Percentiles rank a stretch among this genome's conserved stretches.
Conservation (phyloP, 345 rosid species). For the Dipteronia dyeriana region DNA sequence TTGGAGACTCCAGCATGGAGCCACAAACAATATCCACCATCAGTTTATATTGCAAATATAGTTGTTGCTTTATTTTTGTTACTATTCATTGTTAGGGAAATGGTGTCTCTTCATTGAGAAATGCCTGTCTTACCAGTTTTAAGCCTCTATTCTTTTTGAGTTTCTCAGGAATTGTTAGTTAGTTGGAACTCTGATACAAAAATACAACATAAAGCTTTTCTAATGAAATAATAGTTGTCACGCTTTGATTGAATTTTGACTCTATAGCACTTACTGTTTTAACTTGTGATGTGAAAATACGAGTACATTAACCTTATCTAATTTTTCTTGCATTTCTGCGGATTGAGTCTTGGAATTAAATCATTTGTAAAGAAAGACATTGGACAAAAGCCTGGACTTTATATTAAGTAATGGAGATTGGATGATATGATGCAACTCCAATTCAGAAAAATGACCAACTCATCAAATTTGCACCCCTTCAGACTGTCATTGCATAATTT, state of each 20-base stretch:
- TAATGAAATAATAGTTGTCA: too few species aligned
- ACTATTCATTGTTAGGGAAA: not conserved
- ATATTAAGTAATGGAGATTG: too few species aligned
- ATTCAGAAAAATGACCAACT: not conserved
- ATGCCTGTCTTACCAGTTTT: not conserved
- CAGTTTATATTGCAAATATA: conserved; percentile 17
- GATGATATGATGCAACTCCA: not conserved
- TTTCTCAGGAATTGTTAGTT: not conserved
- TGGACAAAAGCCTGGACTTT: too few species aligned
- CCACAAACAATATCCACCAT: conserved; percentile 17
- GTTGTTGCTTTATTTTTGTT: conserved; percentile 18
- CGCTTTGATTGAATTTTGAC: too few species aligned
- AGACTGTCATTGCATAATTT: not conserved
- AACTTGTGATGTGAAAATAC: too few species aligned
- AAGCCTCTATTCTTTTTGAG: not conserved
- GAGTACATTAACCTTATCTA: too few species aligned
- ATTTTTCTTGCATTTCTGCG: not conserved
- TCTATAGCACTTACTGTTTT: too few species aligned
- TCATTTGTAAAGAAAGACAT: too few species aligned
- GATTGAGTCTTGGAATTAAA: too few species aligned
- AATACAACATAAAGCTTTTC: too few species aligned
- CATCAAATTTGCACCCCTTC: not conserved
- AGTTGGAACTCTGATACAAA: not conserved
- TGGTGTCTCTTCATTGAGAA: not conserved
- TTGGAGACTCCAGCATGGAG: conserved; percentile 8